Conservation (phyloP, 108 stramenopile genomes). For the Cylindrotheca closterium region DNA sequence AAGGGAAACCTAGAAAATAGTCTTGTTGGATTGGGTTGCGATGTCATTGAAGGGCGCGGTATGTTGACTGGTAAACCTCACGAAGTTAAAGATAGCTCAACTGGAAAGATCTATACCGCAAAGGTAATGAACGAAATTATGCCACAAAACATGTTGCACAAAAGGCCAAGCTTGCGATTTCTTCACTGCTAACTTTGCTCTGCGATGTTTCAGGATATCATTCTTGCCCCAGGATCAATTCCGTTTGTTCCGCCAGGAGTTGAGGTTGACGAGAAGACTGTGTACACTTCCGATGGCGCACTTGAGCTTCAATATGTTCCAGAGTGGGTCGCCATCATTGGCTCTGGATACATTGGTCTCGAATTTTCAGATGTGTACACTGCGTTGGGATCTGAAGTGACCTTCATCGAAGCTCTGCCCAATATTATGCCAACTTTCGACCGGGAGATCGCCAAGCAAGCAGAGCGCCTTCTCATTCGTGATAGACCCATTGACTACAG, state of each 20-base stretch:
- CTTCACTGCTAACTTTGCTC: slow-evolving; percentile 19
- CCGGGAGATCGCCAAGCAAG: slow-evolving; percentile 94
- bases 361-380: slow-evolving; percentile 99
- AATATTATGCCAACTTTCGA: slow-evolving; percentile 97
- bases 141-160: not conserved
- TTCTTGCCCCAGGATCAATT: slow-evolving; percentile 96
- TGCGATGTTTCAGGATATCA: slow-evolving; percentile 75
- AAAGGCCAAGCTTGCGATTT: too few relatives aligned
- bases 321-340: slow-evolving; percentile 97
- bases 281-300: slow-evolving; percentile 97
- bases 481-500: slow-evolving; percentile 93
- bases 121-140: slow-evolving; percentile 49
- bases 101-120: slow-evolving; percentile 88
- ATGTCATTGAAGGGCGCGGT: slow-evolving; percentile 86
- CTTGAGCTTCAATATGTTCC: slow-evolving; percentile 89
- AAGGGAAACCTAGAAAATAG: slow-evolving; percentile 92
- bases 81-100: slow-evolving; percentile 82
- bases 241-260: slow-evolving; percentile 98
- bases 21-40: slow-evolving; percentile 83
- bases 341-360: slow-evolving; percentile 98
- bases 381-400: slow-evolving; percentile 94
- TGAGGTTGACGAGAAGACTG: slow-evolving; percentile 94
- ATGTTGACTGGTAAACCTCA: slow-evolving; percentile 79
- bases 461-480: slow-evolving; percentile 93
- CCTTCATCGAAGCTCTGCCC: slow-evolving; percentile 95